Evolutionary conservation across 495 filamentous ascomycete species (phyloP).

Genomic region (Annulohypoxylon bovei): DNA sequence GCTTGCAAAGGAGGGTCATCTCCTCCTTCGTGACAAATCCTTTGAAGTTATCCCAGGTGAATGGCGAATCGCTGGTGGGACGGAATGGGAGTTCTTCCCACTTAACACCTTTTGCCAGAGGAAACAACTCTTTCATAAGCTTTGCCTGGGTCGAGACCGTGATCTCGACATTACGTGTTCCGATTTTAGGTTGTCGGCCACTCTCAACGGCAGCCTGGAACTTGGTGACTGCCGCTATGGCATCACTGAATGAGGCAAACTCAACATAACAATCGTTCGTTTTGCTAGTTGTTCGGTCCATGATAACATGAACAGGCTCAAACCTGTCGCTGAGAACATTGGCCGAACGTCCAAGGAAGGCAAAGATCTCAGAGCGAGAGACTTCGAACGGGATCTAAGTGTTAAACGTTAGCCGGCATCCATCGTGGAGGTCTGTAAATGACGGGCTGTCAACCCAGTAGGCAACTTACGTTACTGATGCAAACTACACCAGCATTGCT

Average conservation of each 20-base stretch:
- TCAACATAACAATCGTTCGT: constrained; percentile 82
- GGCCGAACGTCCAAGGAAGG: constrained; percentile 75
- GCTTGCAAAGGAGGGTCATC: constrained; percentile 70
- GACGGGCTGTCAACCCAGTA: neutral
- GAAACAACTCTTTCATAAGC: constrained; percentile 75
- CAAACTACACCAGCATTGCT: constrained; percentile 45
- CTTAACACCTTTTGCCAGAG: constrained; percentile 67
- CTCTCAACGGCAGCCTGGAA: constrained; percentile 48
- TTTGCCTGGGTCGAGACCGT: constrained; percentile 66
- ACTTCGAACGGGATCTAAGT: constrained; percentile 74
- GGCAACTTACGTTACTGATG: constrained; percentile 49
- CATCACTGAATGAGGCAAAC: constrained; percentile 65
- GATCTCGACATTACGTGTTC: constrained; percentile 71
- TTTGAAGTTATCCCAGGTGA: constrained; percentile 73
- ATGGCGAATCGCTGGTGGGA: constrained; percentile 40
- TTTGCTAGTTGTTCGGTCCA: constrained; percentile 81
- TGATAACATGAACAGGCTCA: constrained; percentile 80
- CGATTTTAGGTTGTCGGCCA: constrained; percentile 65
- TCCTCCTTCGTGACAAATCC: constrained; percentile 78
- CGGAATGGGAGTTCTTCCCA: constrained; percentile 65
- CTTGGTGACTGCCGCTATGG: constrained; percentile 61
- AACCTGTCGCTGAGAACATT: constrained; percentile 65
- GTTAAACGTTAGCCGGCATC: constrained; percentile 3
- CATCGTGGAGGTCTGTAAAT: neutral
- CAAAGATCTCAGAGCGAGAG: constrained; percentile 72